Evolutionary conservation across 371 early-diverging fungal species (phyloP).

Genomic region (Mortierella sp.): DNA sequence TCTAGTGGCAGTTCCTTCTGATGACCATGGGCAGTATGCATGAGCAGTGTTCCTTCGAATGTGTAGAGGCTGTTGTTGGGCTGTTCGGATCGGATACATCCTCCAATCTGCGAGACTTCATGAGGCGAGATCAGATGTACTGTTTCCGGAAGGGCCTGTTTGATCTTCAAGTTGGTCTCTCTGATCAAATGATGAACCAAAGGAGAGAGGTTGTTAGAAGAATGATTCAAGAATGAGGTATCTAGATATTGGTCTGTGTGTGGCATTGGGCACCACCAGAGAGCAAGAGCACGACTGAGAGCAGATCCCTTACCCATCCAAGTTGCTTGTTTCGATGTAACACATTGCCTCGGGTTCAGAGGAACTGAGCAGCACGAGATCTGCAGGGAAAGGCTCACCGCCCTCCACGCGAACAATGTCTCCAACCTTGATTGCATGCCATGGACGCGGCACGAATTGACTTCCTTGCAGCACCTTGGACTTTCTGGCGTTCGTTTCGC

Average conservation of each 20-base stretch:
- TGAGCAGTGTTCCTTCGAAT: constrained; percentile 80
- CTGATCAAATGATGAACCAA: constrained; percentile 50
- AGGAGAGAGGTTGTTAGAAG: too few species aligned
- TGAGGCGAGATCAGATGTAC: constrained; percentile 68
- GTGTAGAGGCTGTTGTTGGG: constrained; percentile 92
- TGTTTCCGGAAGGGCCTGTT: constrained; percentile 85
- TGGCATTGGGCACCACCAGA: too few species aligned
- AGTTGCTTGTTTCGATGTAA: constrained; percentile 95
- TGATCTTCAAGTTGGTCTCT: constrained; percentile 95
- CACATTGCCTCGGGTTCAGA: constrained; percentile 91
- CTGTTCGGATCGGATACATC: constrained; percentile 70
- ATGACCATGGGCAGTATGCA: constrained; percentile 60
- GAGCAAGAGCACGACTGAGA: too few species aligned
- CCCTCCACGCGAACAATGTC: constrained; percentile 91
- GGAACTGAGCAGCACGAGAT: constrained; percentile 85
- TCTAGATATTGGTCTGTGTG: too few species aligned
- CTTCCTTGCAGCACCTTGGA: constrained; percentile 73
- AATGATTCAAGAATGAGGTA: too few species aligned
- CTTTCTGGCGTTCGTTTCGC: constrained; percentile 78
- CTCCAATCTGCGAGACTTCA: constrained; percentile 67
- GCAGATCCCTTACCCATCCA: constrained; percentile 80
- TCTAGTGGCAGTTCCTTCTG: constrained; percentile 79
- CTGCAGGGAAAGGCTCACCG: constrained; percentile 93
- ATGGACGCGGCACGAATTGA: constrained; percentile 73
- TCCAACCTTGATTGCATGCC: constrained; percentile 89